phyloP scores from a whole-genome alignment of 768 basidiomycete genomes.

The Mycena leptocephala region DNA sequence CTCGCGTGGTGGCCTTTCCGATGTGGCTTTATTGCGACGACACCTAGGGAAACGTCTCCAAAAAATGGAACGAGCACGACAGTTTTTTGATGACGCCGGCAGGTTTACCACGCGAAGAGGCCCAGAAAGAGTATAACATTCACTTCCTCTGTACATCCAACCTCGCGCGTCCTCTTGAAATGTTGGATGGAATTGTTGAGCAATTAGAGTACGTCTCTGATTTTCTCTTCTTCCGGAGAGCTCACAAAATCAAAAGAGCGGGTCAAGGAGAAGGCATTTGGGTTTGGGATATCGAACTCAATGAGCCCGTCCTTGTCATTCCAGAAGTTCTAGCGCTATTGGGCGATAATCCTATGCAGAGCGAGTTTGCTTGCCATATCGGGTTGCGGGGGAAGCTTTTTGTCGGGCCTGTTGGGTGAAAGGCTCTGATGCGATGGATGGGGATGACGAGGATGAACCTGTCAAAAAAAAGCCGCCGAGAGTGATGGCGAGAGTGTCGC shows the following conservation, averaged over 20 bases:
- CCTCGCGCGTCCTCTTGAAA: conserved; percentile 58
- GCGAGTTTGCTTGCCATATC: too few relatives aligned
- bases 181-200: conserved; percentile 58
- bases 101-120: conserved; percentile 50
- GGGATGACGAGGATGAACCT: background rate
- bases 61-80: too few relatives aligned
- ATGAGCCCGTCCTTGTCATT: too few relatives aligned
- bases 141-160: conserved; percentile 63
- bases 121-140: conserved; percentile 47
- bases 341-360: too few relatives aligned
- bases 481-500: background rate
- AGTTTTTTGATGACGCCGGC: conserved; percentile 49
- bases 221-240: too few relatives aligned
- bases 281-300: conserved; percentile 56
- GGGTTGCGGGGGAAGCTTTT: too few relatives aligned
- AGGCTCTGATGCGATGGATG: conserved; percentile 27
- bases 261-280: conserved; percentile 50
- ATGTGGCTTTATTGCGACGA: conserved; percentile 47
- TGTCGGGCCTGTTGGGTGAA: too few relatives aligned
- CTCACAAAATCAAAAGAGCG: too few relatives aligned
- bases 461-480: background rate
- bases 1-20: conserved; percentile 36
- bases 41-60: conserved; percentile 48
- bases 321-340: too few relatives aligned
- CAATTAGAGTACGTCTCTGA: conserved; percentile 50